Evolutionary conservation across 495 filamentous ascomycete genomes (phyloP), one percentile per base, ranked within the genome.

Genomic region (Lasiosphaeris hirsuta): DNA sequence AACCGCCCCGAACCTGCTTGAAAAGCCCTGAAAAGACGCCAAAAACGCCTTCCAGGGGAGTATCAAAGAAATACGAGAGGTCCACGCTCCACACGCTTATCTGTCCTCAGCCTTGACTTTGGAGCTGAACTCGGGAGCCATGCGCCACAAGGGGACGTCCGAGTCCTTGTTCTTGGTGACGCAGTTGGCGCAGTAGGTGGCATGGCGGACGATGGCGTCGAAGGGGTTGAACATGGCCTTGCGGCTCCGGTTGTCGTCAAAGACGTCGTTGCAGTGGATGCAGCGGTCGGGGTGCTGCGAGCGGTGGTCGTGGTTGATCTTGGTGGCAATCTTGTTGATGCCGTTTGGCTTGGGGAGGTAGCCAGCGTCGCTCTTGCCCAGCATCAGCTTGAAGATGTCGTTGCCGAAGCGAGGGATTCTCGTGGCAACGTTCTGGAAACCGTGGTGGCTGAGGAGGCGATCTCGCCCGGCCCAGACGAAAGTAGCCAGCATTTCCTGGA

Each of bases 211-310:
- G 6, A 43, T 30, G 0, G 48, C 61, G 1, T 56, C 34, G 30
- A 62, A 62, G 1, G 64, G 64, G 14, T 59, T 55, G 10, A 48
- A 66, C 54, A 61, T 42, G 47, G 47, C 53, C 36, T 39, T 52
- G 13, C n/a, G 10, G 23, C 0, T 40, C 0, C 35, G 9, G 6
- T 13, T 35, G 0, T 51, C 51, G 17, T 57, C 58, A 50, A 66
- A 66, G 40, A 55, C 41, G 7, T 56, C 52, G 7, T 59, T 23
- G 10, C 64, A 66, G 1, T 14, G 0, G 13, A 44, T 58, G 37
- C 64, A 66, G 11, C 64, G 58, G 9, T 66, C 64, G 0, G 64
- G 64, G 3, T 64, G 58, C 55, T 66, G 64, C 10, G 57, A 59
- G 34, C 56, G 56, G 10, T 46, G 45, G 0, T 41, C 47, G 18